phyloP scores from a whole-genome alignment of 2,329 filamentous ascomycete species.

The Rasamsonia emersonii region DNA sequence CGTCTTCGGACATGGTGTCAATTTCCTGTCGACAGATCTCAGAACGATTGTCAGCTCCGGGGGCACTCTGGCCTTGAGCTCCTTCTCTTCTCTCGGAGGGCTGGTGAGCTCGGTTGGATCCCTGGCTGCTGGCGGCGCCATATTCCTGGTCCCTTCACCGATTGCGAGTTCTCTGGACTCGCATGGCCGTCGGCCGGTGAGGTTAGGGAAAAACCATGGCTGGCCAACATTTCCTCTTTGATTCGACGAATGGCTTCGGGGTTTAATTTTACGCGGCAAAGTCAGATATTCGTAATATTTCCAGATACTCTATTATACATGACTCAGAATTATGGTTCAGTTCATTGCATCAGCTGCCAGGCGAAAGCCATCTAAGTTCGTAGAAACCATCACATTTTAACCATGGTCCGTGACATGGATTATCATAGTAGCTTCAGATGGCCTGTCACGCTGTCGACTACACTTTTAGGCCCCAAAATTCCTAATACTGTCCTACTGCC shows the following conservation, averaged over 20 bases:
- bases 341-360: too few species aligned
- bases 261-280: too few species aligned
- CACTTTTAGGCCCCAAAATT: constrained; percentile 69
- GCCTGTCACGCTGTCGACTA: constrained; percentile 80
- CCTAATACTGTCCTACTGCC: constrained; percentile 90
- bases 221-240: constrained; percentile 51
- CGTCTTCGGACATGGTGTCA: constrained; percentile 59
- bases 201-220: constrained; percentile 85
- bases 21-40: constrained; percentile 94
- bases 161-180: constrained; percentile 29
- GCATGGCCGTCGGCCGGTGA: constrained; percentile 72
- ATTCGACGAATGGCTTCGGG: constrained; percentile 4
- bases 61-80: constrained; percentile 53
- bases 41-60: constrained; percentile 59
- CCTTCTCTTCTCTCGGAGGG: constrained; percentile 37
- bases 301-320: constrained; percentile 1
- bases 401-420: constrained; percentile 5
- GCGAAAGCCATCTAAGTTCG: too few species aligned
- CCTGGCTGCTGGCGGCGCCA: constrained; percentile 55
- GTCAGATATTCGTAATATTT: constrained; percentile 6
- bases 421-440: constrained; percentile 69
- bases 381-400: not conserved
- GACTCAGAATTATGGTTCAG: too few species aligned
- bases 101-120: constrained; percentile 59
- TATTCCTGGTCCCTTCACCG: constrained; percentile 85